Evolutionary conservation across 2,329 filamentous ascomycete species (phyloP).

Genomic region (Aureobasidium lini): DNA sequence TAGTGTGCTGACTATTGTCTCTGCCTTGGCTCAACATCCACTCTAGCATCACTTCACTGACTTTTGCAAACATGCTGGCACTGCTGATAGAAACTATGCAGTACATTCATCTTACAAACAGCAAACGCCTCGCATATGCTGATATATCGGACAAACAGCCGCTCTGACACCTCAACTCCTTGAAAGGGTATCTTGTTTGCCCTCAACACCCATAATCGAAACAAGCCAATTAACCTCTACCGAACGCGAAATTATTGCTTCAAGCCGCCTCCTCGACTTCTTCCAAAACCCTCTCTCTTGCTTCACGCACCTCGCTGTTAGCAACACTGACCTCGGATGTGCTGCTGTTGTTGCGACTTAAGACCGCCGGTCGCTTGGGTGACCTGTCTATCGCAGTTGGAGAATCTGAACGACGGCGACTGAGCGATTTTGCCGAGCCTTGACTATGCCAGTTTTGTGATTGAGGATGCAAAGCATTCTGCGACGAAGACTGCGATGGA

Average conservation of each 20-base stretch:
- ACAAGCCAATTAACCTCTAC: neutral
- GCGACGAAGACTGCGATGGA: constrained; percentile 5
- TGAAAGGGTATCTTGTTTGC: constrained; percentile 8
- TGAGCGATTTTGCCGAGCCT: neutral
- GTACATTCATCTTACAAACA: constrained; percentile 7
- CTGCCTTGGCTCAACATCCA: no score
- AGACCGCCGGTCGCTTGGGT: neutral
- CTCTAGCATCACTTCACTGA: neutral
- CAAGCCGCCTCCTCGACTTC: constrained; percentile 10
- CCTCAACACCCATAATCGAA: neutral
- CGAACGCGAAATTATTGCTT: neutral
- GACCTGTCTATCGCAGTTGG: neutral
- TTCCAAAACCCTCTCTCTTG: constrained; percentile 5
- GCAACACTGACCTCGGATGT: constrained; percentile 4
- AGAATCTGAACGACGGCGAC: neutral
- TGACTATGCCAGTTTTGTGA: neutral
- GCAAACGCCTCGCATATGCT: neutral
- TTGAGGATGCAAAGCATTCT: neutral
- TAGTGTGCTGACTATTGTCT: no score
- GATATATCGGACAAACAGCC: neutral
- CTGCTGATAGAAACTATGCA: neutral
- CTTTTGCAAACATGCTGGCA: neutral
- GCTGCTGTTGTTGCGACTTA: constrained; percentile 4
- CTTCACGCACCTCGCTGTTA: neutral
- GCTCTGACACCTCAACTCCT: neutral